Conservation (phyloP, 75 land plant species). For the Azolla pinnata region DNA sequence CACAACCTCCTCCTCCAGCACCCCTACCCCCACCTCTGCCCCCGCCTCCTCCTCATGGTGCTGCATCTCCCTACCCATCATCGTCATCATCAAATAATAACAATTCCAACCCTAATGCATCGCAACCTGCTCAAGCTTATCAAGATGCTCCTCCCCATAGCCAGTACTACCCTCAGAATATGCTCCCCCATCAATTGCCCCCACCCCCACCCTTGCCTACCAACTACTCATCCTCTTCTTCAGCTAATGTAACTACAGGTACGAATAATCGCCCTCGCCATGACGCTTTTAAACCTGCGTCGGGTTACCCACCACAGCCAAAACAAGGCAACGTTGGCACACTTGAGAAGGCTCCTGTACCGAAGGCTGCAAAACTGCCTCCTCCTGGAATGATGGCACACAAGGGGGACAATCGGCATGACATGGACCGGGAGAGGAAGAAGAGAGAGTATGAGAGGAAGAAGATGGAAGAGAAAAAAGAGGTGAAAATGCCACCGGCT, state of each 20-base stretch:
- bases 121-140: background rate
- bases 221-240: background rate
- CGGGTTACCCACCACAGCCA: background rate
- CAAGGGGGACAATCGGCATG: conserved; percentile 1
- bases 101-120: background rate
- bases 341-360: background rate
- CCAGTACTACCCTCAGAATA: background rate
- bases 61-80: too few relatives aligned
- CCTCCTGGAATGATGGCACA: background rate
- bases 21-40: background rate
- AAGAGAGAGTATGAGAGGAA: conserved; percentile 29
- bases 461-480: conserved; percentile 22
- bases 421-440: conserved; percentile 32
- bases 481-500: conserved; percentile 3
- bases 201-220: background rate
- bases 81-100: conserved; percentile 1
- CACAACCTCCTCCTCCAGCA: conserved; percentile 3
- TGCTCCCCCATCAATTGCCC: conserved; percentile 3
- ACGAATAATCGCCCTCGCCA: background rate
- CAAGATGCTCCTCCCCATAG: background rate
- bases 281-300: background rate
- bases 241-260: background rate
- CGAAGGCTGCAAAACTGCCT: background rate
- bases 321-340: background rate
- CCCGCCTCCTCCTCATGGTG: conserved; percentile 6